These are phyloP conservation scores for Osmozyma mogii DNA, from an alignment of 805 yeast genomes.

Conservation along the genomic window DNA sequence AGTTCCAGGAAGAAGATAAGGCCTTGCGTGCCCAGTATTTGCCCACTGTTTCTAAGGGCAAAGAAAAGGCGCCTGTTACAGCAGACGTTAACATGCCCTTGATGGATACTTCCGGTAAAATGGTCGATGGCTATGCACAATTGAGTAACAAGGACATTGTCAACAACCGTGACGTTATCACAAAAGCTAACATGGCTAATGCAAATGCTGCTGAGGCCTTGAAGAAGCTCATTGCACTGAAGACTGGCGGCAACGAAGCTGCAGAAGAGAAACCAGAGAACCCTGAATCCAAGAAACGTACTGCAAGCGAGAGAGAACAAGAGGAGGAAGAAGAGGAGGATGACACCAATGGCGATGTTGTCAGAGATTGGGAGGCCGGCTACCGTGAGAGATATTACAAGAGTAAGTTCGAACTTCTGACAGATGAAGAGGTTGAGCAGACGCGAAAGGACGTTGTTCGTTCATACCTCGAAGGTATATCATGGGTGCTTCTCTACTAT, in stretches of 20 bases:
- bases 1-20: slow-evolving; percentile 39
- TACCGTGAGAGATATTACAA: slow-evolving; percentile 75
- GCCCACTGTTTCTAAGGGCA: slow-evolving; percentile 58
- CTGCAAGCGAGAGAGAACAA: too few species aligned
- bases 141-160: slow-evolving; percentile 67
- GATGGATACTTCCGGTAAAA: slow-evolving; percentile 66
- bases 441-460: slow-evolving; percentile 54
- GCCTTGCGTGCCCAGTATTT: slow-evolving; percentile 36
- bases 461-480: slow-evolving; percentile 84
- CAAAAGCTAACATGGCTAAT: slow-evolving; percentile 66
- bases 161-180: slow-evolving; percentile 50
- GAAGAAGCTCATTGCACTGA: slow-evolving; percentile 28
- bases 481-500: slow-evolving; percentile 93
- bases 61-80: slow-evolving; percentile 65
- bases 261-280: slow-evolving; percentile 6
- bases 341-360: slow-evolving; percentile 33
- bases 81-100: slow-evolving; percentile 71
- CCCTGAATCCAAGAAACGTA: slow-evolving; percentile 8
- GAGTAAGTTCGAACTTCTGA: slow-evolving; percentile 56
- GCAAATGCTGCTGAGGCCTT: slow-evolving; percentile 59
- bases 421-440: slow-evolving; percentile 45
- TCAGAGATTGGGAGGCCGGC: slow-evolving; percentile 81
- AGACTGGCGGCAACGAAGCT: slow-evolving; percentile 11
- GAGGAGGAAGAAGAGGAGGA: slow-evolving; percentile 16
- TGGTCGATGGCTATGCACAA: slow-evolving; percentile 57